Conservation (phyloP, 176 grass and related monocot species). For the Rhynchospora tenuis region DNA sequence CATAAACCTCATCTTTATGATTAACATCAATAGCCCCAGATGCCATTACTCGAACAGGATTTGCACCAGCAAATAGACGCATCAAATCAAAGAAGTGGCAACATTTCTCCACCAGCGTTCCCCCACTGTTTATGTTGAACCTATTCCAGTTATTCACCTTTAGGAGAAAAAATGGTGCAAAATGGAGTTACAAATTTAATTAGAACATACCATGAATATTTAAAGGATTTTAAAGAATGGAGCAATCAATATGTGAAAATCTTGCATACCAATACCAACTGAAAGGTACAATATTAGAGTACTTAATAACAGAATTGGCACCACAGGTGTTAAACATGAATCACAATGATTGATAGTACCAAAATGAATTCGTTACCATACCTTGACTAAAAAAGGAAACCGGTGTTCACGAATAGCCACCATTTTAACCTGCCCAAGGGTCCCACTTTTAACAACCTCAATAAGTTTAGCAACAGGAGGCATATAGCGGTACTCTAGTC, state of each 20-base stretch:
- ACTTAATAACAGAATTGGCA: not conserved
- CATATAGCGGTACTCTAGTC: conserved; percentile 96
- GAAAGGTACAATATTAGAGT: not conserved
- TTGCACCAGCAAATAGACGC: conserved; percentile 76
- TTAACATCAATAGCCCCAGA: conserved; percentile 94
- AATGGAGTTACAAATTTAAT: not conserved
- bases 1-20: conserved; percentile 84
- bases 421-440: conserved; percentile 77
- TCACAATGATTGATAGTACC: not conserved
- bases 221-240: not conserved
- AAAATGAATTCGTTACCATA: conserved; percentile 5
- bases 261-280: not conserved
- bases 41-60: conserved; percentile 88
- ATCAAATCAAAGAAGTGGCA: conserved; percentile 97
- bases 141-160: conserved; percentile 97
- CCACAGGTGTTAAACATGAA: not conserved
- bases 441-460: conserved; percentile 62
- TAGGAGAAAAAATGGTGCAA: conserved; percentile 19
- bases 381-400: conserved; percentile 99
- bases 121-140: conserved; percentile 87
- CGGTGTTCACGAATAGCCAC: conserved; percentile 85
- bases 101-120: conserved; percentile 93
- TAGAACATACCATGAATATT: not conserved
- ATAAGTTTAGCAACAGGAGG: conserved; percentile 92
- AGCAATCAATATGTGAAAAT: not conserved